phyloP scores from a whole-genome alignment of 176 grass and related monocot genomes.

The Thalia dealbata region DNA sequence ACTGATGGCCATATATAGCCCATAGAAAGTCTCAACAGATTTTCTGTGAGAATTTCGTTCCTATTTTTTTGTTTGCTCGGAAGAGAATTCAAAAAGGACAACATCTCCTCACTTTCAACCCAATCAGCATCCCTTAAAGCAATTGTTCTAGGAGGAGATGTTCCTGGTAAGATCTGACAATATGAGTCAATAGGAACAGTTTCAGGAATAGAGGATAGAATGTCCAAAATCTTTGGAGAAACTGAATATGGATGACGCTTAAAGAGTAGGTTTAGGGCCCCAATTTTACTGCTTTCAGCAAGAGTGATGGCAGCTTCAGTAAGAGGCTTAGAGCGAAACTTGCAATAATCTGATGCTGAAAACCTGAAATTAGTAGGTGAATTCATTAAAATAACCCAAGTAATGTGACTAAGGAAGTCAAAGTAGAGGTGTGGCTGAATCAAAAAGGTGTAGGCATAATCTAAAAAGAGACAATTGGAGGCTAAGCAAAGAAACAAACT shows the following conservation, averaged over 20 bases:
- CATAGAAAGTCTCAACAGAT: slow-evolving; percentile 44
- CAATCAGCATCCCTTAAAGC: slow-evolving; percentile 78
- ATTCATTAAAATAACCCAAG: neutral
- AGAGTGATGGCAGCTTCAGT: slow-evolving; percentile 53
- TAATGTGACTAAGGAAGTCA: neutral
- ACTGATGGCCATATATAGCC: slow-evolving; percentile 77
- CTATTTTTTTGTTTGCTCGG: slow-evolving; percentile 32
- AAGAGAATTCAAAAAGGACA: slow-evolving; percentile 46
- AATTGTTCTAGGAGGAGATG: slow-evolving; percentile 43
- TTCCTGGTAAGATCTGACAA: slow-evolving; percentile 73
- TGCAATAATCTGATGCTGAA: slow-evolving; percentile 57
- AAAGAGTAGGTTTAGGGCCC: slow-evolving; percentile 89
- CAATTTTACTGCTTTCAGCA: slow-evolving; percentile 93
- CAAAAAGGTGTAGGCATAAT: neutral
- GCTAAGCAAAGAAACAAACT: too few relatives aligned
- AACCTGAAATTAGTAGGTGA: slow-evolving; percentile 35
- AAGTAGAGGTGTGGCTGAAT: neutral
- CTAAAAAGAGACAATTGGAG: too few relatives aligned
- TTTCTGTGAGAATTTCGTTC: slow-evolving; percentile 58
- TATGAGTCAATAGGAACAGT: slow-evolving; percentile 81
- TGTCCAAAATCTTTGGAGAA: slow-evolving; percentile 42
- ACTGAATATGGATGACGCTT: slow-evolving; percentile 92
- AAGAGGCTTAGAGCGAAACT: slow-evolving; percentile 59
- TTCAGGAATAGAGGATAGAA: slow-evolving; percentile 83
- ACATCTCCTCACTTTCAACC: slow-evolving; percentile 80